Percentiles rank a stretch among this genome's conserved stretches.
Evolutionary conservation across 331 rosid species (phyloP).

Genomic region (Cydonia oblonga): DNA sequence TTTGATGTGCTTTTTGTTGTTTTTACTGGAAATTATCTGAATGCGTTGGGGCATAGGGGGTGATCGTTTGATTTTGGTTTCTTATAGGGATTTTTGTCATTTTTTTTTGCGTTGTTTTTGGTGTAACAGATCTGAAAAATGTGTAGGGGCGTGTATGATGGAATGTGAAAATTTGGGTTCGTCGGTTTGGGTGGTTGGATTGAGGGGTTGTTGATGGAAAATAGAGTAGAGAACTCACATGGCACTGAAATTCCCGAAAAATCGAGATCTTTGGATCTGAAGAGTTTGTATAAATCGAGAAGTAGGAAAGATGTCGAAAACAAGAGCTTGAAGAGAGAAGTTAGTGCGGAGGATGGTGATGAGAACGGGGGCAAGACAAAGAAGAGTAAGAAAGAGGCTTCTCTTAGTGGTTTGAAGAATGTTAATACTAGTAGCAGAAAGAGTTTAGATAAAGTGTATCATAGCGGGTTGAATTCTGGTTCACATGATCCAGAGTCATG

Average conservation of each 20-base stretch:
- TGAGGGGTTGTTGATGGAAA: slow-evolving; percentile 69
- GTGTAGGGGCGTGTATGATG: slow-evolving; percentile 40
- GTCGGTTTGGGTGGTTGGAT: slow-evolving; percentile 34
- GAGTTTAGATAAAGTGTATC: slow-evolving; percentile 33
- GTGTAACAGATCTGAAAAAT: slow-evolving; percentile 58
- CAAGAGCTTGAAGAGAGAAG: slow-evolving; percentile 45
- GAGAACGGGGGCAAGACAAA: slow-evolving; percentile 41
- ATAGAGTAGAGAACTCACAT: slow-evolving; percentile 43
- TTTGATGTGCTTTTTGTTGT: not conserved
- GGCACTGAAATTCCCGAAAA: slow-evolving; percentile 52
- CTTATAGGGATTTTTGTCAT: slow-evolving; percentile 10
- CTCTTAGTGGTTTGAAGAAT: slow-evolving; percentile 66
- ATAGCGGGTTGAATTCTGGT: slow-evolving; percentile 30
- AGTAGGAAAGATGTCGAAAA: slow-evolving; percentile 23
- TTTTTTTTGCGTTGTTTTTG: slow-evolving; percentile 17
- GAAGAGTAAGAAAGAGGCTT: slow-evolving; percentile 58
- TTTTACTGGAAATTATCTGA: slow-evolving; percentile 7
- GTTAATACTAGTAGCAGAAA: slow-evolving; percentile 40
- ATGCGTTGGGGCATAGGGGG: slow-evolving; percentile 27
- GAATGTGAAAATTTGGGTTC: slow-evolving; percentile 50
- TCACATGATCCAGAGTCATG: slow-evolving; percentile 24
- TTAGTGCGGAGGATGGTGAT: slow-evolving; percentile 25
- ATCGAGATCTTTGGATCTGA: slow-evolving; percentile 80
- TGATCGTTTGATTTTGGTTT: slow-evolving; percentile 18
- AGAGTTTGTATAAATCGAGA: slow-evolving; percentile 57